Base-by-base conservation (phyloP, 352 stramenopile species). In the Elongisporangium undulatum region DNA sequence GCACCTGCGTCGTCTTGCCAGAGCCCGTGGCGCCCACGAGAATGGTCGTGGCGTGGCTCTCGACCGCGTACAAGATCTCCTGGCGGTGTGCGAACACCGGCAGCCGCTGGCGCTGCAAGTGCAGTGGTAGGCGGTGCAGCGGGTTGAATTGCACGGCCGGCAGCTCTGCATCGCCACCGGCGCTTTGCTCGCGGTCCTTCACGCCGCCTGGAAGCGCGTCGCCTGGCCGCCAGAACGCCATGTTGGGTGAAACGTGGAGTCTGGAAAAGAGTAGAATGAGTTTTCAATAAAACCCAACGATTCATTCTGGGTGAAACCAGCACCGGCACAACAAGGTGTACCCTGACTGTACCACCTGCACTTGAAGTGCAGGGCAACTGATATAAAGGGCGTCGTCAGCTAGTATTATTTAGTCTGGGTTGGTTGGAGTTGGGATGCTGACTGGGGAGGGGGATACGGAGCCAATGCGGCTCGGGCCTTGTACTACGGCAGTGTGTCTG, bases 1-100 rank as follows among this genome's bases (percentile, higher is more conserved):
- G 93, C 58, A 98, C 78, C 57, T 98, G 90, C 4, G 95, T 98
- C 3, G 75, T 93, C 68, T 98, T 98, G 45, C 94, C 95, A 19
- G 75, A 94, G 50, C 92, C 93, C 4, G 94, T 98, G 48, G 95
- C 94, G 24, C 95, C 95, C 13, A 98, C 86, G 53, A 98, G 77
- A 29, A 98, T 87, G 34, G 97, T 78, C 34, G 95, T 93, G 2
- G 76, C 72, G 70, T 95, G 80, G 4, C 69, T 82, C 64, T 98
- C 92, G 52, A 98, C 71, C 7, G 84, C 77, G 58, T 94, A 97
- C 0, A 98, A 73, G 59, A 98, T 88, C 72, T 97, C 87, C 6
- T 82, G 64, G 24, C 88, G 84, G 63, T 98, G 90, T 50, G 83
- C 84, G 45, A 85, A 80, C 60, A 98, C 97, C 15, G 93, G 93